A percentile compares a stretch with the other conserved stretches of the same genome.
Conservation (phyloP, 345 rosid species). For the Arabidopsis arenosa region DNA sequence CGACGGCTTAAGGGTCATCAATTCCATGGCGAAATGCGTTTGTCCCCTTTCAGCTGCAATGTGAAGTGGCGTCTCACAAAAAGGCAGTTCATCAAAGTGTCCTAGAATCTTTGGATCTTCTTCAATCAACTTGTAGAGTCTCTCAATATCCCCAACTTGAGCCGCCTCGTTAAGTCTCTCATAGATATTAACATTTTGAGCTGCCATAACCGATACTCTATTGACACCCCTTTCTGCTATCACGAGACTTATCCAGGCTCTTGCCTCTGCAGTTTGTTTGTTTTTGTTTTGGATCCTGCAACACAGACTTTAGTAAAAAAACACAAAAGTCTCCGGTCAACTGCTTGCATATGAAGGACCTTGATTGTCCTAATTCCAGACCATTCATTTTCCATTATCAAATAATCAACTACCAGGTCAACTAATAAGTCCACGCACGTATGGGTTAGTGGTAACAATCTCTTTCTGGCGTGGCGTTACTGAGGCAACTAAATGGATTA, state of each 20-base stretch:
- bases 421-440: too few species aligned
- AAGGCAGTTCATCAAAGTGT: conserved; percentile 11
- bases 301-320: too few species aligned
- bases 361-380: too few species aligned
- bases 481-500: too few species aligned
- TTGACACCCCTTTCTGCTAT: neutral
- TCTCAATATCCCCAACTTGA: neutral
- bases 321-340: too few species aligned
- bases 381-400: too few species aligned
- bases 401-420: too few species aligned
- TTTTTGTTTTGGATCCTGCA: neutral
- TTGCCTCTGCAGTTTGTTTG: neutral
- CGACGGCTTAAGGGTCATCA: conserved; percentile 41
- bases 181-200: neutral
- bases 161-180: neutral
- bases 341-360: too few species aligned
- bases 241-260: neutral
- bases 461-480: too few species aligned
- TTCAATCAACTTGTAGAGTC: neutral
- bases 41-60: conserved; percentile 41
- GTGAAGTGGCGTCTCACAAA: conserved; percentile 49
- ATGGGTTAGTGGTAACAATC: too few species aligned
- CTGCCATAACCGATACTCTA: neutral
- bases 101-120: conserved; percentile 37
- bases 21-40: conserved; percentile 42